Evolutionary conservation across 1,139 yeast species (phyloP), one percentile per base, ranked within the genome.

Genomic region (Yueomyces sp.): DNA sequence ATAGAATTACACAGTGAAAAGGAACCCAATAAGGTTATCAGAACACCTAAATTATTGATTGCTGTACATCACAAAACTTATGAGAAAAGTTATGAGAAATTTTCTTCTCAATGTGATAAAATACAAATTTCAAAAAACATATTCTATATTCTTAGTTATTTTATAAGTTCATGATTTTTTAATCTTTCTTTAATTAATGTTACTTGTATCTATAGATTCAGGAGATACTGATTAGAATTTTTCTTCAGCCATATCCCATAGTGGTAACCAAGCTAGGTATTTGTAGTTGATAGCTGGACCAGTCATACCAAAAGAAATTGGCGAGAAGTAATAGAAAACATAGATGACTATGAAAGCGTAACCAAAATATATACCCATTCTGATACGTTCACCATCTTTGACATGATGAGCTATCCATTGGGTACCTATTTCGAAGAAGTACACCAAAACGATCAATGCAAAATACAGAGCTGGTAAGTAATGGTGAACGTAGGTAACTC

Each of bases 401-500:
- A 59, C 40, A 25, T 51, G 46, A 53, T 59, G 35, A 66, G 57
- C 39, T 62, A 60, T 51, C 62, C 69, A 41, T 63, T 56, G 35
- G 26, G 83, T 74, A 55, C 76, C 66, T 45, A 70, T 71, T 60
- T 89, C 96, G 48, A 89, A 69, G 54, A 81, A 71, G 67, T 83
- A 91, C 47, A 81, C 78, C 57, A 83, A 72, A 30, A 86, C 80
- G 52, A 91, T 67, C 73, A 91, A 79, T 45, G 97, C 97, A 67
- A 93, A 93, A 67, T 89, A 93, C 52, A 89, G 73, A 0, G 98
- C 96, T 35, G 99, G 99, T 55, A 87, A 75, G 65, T 93, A 93
- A 66, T 93, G 99, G 65, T 93, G 99, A 39, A 91, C 93, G 59
- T 93, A 93, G 4, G 96, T 89, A 51, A 93, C 97, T 72, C 99